Conservation (phyloP, 495 filamentous ascomycete genomes). For the Annulohypoxylon maeteangense region DNA sequence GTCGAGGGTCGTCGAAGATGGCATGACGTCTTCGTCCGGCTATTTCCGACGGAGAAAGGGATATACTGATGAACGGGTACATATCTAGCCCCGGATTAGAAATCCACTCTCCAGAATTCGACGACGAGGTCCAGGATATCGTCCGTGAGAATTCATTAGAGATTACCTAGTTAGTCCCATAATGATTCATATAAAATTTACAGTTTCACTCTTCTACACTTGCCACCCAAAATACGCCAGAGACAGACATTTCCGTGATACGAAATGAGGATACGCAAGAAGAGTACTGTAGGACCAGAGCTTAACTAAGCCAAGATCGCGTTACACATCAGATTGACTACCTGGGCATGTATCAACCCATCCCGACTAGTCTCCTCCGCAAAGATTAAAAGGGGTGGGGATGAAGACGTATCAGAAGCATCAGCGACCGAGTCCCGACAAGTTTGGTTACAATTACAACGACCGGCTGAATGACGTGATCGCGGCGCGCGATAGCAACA, state of each 20-base stretch:
- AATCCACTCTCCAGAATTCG: background rate
- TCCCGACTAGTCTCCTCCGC: background rate
- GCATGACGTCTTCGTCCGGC: background rate
- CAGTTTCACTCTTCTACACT: background rate
- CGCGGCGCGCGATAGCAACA: constrained; percentile 45
- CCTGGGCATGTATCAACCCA: constrained; percentile 13
- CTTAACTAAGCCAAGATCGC: constrained; percentile 16
- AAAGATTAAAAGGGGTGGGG: background rate
- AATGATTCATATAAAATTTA: background rate
- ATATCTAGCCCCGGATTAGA: constrained; percentile 12
- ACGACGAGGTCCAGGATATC: constrained; percentile 5
- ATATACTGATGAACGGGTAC: background rate
- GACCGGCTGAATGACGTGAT: constrained; percentile 45
- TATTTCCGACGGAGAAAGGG: constrained; percentile 22
- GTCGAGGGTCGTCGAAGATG: background rate
- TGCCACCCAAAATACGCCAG: background rate
- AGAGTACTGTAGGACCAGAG: background rate
- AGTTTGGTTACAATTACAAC: constrained; percentile 34
- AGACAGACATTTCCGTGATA: background rate
- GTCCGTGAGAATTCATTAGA: background rate
- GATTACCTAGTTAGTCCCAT: background rate
- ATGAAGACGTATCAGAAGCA: constrained; percentile 8
- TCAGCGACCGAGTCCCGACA: constrained; percentile 15
- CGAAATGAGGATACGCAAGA: background rate
- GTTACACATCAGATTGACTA: constrained; percentile 22